Evolutionary conservation across 2,329 filamentous ascomycete species (phyloP), one percentile per base, ranked within the genome.

Genomic region (Calycina herbarum): DNA sequence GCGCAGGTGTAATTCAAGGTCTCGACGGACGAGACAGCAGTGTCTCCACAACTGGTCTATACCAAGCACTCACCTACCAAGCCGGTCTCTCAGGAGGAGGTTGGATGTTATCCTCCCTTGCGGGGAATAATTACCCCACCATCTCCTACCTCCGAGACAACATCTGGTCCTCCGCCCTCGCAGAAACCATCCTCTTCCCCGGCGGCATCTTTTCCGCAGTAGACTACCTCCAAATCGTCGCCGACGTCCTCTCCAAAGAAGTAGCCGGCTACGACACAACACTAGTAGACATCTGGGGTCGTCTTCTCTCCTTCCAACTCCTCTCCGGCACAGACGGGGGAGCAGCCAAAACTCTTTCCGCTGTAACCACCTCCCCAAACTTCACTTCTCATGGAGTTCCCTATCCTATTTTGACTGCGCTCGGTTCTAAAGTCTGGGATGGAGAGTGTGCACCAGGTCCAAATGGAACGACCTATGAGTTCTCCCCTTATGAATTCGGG

Each of bases 401-500:
- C 0, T 81, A 77, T 62, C 81, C 81, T 5, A 79, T 83, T 64
- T 79, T 82, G 48, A 81, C 79, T 1, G 73, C 78, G 4, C 69
- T 79, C 8, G 77, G 77, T 20, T 74, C 77, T 31, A 76, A 77
- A 59, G 76, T 73, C 40, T 74, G 68, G 57, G 66, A 74, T 5
- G 78, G 77, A 29, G 73, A 79, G 66, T 82, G 81, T 69, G 31
- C 61, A 1, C 78, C 72, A 5, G 69, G 67, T 2, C 64, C 67
- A 24, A 88, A 89, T 76, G 83, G 85, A 15, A 87, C 86, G 59
- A 82, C 86, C 29, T 90, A 84, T 71, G 89, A 91, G 71, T 86
- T 90, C 76, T 83, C 81, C 67, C 86, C 89, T 1, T 90, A 82
- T 76, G 88, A 91, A 74, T 85, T 89, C 68, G 89, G 89, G 67